Base-by-base conservation (phyloP, 1,284 basidiomycete genomes). In the Sanghuangporus sanghuang region DNA sequence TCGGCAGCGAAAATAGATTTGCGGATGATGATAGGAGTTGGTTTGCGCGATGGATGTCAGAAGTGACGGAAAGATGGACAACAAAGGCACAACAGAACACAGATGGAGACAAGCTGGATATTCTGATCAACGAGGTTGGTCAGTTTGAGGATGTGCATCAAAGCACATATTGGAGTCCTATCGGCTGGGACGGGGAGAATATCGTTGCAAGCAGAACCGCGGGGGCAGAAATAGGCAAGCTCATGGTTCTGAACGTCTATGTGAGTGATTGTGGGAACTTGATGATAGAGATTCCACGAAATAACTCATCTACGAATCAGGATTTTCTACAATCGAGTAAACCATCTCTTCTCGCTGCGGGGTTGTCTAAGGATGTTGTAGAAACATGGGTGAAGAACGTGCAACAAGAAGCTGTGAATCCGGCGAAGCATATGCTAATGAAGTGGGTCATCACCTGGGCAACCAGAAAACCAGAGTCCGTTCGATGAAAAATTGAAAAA, bases 71-170 rank as follows among this genome's bases (percentile, higher is more conserved):
- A 8, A 40, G 59, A 12, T 65, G 64, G 64, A 65, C 60, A 21
- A 55, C 64, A 21, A 65, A 62, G 44, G 59, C 49, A 9, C 55
- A 35, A 9, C 46, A 52, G 23, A 62, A 65, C 54, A 65, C 64
- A 8, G 64, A 65, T 18, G 64, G 62, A 2, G 69, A 69, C 59
- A 67, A 69, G 64, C 64, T 70, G 21, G 59, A 62, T 21, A 66
- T 65, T 35, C 65, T 70, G 27, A 61, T 68, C 12, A 56, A 65
- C 54, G 66, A 68, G 49, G 68, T 68, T 54, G 64, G 64, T 6
- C 64, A 68, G 18, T 62, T 69, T 35, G 64, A 66, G 40, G 62
- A 67, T 46, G 61, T 65, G n/a, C 46, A 63, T 9, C 59, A 66
- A 46, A 66, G 65, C 50, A 62, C 44, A 27, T 66, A 66, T 40